A percentile compares a stretch with the other conserved stretches of the same genome.
phyloP scores from a whole-genome alignment of 1,284 basidiomycete genomes.

The Salmacisia buchloeana region DNA sequence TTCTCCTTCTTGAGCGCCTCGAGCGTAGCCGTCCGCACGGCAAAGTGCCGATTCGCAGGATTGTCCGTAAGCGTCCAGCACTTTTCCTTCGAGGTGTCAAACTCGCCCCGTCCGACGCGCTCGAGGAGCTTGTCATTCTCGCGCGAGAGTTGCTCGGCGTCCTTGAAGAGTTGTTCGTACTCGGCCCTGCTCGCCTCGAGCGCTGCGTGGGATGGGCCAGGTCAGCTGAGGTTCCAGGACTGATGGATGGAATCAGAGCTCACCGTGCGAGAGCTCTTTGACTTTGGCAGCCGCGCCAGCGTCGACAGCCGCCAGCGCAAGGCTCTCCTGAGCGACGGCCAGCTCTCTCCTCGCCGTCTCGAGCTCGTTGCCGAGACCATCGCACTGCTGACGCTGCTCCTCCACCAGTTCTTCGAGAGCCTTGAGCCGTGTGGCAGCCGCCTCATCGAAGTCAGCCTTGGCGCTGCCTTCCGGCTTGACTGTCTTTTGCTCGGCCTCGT shows the following conservation, averaged over 20 bases:
- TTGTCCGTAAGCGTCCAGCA: conserved; percentile 68
- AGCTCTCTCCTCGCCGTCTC: conserved; percentile 7
- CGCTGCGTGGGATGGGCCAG: conserved; percentile 1
- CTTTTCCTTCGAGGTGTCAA: conserved; percentile 66
- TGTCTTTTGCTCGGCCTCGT: conserved; percentile 30
- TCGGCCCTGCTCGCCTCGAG: conserved; percentile 2
- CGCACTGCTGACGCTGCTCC: conserved; percentile 25
- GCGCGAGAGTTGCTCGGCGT: conserved; percentile 64
- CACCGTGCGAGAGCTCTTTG: not conserved
- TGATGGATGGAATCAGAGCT: not conserved
- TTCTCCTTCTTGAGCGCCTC: conserved; percentile 71
- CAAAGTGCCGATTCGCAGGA: conserved; percentile 68
- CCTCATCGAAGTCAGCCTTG: conserved; percentile 28
- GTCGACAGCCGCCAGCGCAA: not conserved
- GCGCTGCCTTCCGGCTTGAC: conserved; percentile 37
- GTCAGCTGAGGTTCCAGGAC: conserved; percentile 12
- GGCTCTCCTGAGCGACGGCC: not conserved
- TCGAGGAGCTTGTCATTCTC: conserved; percentile 66
- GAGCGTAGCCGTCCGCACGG: conserved; percentile 63
- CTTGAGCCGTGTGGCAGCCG: conserved; percentile 36
- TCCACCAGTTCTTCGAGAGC: conserved; percentile 42
- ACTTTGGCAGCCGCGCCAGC: conserved; percentile 4
- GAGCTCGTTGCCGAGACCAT: conserved; percentile 8
- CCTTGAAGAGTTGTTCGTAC: conserved; percentile 32
- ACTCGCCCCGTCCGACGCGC: conserved; percentile 61